These are phyloP conservation scores for Pseudozyma sp. DNA, from an alignment of 1,284 basidiomycete species.

Conservation along the genomic window DNA sequence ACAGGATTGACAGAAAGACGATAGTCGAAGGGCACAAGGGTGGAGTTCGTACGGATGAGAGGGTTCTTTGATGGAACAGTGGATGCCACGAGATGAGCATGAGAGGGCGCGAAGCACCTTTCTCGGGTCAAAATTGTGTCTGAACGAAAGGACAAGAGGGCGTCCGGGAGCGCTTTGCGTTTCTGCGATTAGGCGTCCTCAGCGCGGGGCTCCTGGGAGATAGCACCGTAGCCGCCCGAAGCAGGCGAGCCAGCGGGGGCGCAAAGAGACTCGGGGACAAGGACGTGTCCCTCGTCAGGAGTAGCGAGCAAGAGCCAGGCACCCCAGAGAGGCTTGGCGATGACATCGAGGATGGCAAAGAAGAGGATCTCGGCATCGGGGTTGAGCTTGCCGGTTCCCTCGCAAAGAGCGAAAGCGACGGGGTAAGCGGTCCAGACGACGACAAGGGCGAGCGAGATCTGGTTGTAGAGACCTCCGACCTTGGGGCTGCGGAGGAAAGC, in stretches of 20 bases:
- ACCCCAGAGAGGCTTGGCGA: conserved; percentile 62
- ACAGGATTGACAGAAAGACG: no score
- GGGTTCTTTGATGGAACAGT: no score
- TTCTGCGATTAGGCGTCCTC: conserved; percentile 44
- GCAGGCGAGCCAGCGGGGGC: conserved; percentile 47
- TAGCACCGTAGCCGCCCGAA: conserved; percentile 54
- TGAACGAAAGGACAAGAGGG: no score
- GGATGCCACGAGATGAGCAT: no score
- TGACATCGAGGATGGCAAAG: conserved; percentile 59
- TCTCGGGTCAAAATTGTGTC: no score
- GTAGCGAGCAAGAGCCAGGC: conserved; percentile 53
- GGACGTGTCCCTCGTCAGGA: conserved; percentile 58
- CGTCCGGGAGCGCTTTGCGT: no score
- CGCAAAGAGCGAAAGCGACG: conserved; percentile 54
- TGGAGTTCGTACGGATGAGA: no score
- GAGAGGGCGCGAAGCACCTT: no score
- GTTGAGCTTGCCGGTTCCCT: conserved; percentile 55
- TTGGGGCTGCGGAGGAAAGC: conserved; percentile 58
- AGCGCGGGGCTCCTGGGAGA: conserved; percentile 53
- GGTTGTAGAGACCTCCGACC: conserved; percentile 60
- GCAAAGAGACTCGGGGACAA: conserved; percentile 52
- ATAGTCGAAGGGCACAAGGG: no score
- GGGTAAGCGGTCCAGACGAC: conserved; percentile 58
- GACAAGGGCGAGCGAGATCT: conserved; percentile 56
- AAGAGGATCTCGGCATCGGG: conserved; percentile 57